Percentiles rank a stretch among this genome's conserved stretches.
Evolutionary conservation across 495 filamentous ascomycete genomes (phyloP).

Genomic region (Entonaema liquescens): DNA sequence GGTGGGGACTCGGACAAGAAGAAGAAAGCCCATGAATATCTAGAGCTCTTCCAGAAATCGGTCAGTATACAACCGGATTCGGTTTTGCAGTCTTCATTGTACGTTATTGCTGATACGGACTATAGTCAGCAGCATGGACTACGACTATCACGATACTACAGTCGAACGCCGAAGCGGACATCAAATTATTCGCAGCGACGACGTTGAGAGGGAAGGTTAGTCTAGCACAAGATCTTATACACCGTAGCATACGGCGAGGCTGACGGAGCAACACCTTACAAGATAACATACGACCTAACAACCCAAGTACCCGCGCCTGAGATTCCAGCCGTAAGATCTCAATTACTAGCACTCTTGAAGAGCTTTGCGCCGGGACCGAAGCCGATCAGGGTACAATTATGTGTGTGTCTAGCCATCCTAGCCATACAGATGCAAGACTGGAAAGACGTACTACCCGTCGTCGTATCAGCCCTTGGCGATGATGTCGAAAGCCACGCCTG

Average conservation of each 20-base stretch:
- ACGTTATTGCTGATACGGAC: constrained; percentile 13
- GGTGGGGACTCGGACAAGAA: constrained; percentile 85
- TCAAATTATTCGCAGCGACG: constrained; percentile 94
- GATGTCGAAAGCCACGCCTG: constrained; percentile 79
- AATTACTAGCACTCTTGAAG: constrained; percentile 80
- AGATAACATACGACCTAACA: constrained; percentile 61
- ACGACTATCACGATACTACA: constrained; percentile 86
- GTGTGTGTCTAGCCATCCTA: constrained; percentile 90
- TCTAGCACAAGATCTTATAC: constrained; percentile 7
- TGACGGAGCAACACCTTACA: constrained; percentile 30
- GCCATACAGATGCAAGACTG: constrained; percentile 95
- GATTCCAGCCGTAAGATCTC: constrained; percentile 78
- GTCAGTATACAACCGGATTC: constrained; percentile 64
- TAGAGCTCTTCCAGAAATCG: constrained; percentile 98
- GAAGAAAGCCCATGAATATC: constrained; percentile 85
- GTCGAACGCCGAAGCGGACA: constrained; percentile 76
- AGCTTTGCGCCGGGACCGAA: constrained; percentile 82
- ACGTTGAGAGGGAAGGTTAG: constrained; percentile 96
- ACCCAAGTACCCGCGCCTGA: constrained; percentile 80
- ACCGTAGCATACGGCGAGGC: constrained; percentile 15
- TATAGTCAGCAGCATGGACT: constrained; percentile 83
- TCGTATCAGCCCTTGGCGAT: constrained; percentile 80
- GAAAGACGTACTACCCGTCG: constrained; percentile 88
- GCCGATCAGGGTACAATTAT: constrained; percentile 92
- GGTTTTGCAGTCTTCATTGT: neutral